These are phyloP conservation scores for Lepidium africanum DNA, from an alignment of 345 rosid genomes.

Conservation along the genomic window DNA sequence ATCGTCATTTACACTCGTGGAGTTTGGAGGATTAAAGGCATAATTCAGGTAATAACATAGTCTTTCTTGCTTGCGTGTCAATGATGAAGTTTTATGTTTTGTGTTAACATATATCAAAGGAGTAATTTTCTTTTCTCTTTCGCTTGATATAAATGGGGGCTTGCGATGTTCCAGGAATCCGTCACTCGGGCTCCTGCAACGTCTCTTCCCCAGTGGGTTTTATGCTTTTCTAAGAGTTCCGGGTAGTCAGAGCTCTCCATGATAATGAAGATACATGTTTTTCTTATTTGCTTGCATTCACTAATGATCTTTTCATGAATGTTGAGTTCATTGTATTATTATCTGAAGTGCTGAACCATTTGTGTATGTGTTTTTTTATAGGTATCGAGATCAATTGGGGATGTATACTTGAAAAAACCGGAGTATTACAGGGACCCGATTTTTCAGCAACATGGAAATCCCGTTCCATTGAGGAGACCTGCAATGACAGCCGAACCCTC, in stretches of 20 bases:
- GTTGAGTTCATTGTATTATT: neutral
- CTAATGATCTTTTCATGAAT: neutral
- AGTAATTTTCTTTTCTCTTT: neutral
- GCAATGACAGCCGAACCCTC: slow-evolving; percentile 94
- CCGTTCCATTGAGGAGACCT: slow-evolving; percentile 70
- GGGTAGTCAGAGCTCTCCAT: slow-evolving; percentile 12
- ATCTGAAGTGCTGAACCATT: neutral
- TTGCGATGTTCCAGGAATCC: slow-evolving; percentile 40
- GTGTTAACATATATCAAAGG: neutral
- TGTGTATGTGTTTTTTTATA: slow-evolving; percentile 25
- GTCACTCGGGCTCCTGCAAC: slow-evolving; percentile 35
- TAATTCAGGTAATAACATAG: slow-evolving; percentile 63
- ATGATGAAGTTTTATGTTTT: neutral
- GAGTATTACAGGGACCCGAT: slow-evolving; percentile 78
- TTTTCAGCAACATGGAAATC: slow-evolving; percentile 67
- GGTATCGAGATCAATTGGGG: slow-evolving; percentile 99
- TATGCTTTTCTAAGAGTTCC: neutral
- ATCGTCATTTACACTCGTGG: slow-evolving; percentile 73
- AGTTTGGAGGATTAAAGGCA: slow-evolving; percentile 98
- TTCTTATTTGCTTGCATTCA: slow-evolving; percentile 7
- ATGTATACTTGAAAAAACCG: slow-evolving; percentile 85
- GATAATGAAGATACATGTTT: slow-evolving; percentile 3
- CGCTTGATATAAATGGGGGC: slow-evolving; percentile 12
- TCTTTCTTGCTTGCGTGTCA: neutral
- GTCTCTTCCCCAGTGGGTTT: slow-evolving; percentile 24